Evolutionary conservation across 805 yeast species (phyloP).

Genomic region (Yamadazyma scolyti): DNA sequence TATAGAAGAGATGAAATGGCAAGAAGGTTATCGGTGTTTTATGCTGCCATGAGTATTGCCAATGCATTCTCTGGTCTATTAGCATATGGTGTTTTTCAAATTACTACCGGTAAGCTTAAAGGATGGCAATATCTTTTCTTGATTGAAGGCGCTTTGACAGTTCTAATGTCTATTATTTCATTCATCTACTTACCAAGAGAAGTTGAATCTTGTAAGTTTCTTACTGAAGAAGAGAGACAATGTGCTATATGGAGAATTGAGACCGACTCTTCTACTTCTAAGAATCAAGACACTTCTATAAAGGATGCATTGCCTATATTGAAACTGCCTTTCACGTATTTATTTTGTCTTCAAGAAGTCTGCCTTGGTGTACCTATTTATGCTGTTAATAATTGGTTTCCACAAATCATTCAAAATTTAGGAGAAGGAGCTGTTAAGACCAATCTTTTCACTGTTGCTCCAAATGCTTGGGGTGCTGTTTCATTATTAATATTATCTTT

Average conservation of each 20-base stretch:
- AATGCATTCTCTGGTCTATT: constrained; percentile 32
- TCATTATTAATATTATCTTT: constrained; percentile 36
- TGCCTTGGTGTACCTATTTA: constrained; percentile 47
- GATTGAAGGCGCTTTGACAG: constrained; percentile 41
- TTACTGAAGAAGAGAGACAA: constrained; percentile 37
- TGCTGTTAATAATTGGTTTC: constrained; percentile 47
- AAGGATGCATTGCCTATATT: constrained; percentile 42
- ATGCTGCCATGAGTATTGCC: constrained; percentile 25
- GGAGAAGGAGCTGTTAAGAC: constrained; percentile 41
- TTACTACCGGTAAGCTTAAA: constrained; percentile 24
- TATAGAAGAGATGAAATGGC: constrained; percentile 33
- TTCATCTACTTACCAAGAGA: constrained; percentile 34
- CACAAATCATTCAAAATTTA: constrained; percentile 37
- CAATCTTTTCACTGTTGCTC: constrained; percentile 46
- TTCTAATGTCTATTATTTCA: constrained; percentile 27
- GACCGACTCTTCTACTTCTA: constrained; percentile 43
- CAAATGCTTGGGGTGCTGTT: constrained; percentile 46
- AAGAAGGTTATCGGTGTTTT: constrained; percentile 27
- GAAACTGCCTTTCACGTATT: constrained; percentile 40
- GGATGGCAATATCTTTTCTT: constrained; percentile 47
- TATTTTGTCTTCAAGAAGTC: constrained; percentile 44
- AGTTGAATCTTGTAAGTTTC: constrained; percentile 30
- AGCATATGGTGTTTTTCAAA: constrained; percentile 30
- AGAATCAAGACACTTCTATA: constrained; percentile 31
- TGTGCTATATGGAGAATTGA: constrained; percentile 36